Evolutionary conservation across 768 basidiomycete species (phyloP), one percentile per base, ranked within the genome.

Genomic region (Crassisporium funariophilum): DNA sequence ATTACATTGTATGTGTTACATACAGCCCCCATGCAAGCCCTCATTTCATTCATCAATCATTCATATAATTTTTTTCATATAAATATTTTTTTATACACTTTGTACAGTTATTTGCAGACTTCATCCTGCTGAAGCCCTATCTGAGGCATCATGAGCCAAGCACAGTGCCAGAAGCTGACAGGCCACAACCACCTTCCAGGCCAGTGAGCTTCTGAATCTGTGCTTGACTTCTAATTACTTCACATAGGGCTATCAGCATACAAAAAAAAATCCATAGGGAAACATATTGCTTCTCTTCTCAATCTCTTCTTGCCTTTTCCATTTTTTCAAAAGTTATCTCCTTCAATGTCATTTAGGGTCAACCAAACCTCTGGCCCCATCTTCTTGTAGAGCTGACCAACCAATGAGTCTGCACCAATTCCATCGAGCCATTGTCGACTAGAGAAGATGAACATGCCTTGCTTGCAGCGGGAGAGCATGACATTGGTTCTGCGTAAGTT

Each of bases 391-490:
- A 81, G 59, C 16, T 66, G 54, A 4, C 77, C 78, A 50, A 76
- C 76, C 47, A 81, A 58, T 25, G 73, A 74, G 4, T 61, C 54
- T n/a, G 67, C 62, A 41, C 80, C 88, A 58, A 64, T 57, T 8
- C 76, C 76, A n/a, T 59, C 53, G 31, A 92, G 68, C 58, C 91
- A 92, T 13, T 68, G 67, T 52, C 71, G 69, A 55, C 73, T 87
- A 16, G 84, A 74, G 41, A 85, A 71, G 54, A 93, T 85, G 47
- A 82, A 82, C 88, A 92, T 91, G 22, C 82, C 84, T 40, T 67
- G 73, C 62, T 86, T 85, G 74, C 85, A 90, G 27, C 91, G 79
- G 37, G 83, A 85, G 6, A 92, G 82, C 88, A 93, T 91, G 47
- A 93, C 90, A 82, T 93, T 92, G 43, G 86, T 84, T 13, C 91